Evolutionary conservation across 345 rosid species (phyloP).

Genomic region (Garcia nutans): DNA sequence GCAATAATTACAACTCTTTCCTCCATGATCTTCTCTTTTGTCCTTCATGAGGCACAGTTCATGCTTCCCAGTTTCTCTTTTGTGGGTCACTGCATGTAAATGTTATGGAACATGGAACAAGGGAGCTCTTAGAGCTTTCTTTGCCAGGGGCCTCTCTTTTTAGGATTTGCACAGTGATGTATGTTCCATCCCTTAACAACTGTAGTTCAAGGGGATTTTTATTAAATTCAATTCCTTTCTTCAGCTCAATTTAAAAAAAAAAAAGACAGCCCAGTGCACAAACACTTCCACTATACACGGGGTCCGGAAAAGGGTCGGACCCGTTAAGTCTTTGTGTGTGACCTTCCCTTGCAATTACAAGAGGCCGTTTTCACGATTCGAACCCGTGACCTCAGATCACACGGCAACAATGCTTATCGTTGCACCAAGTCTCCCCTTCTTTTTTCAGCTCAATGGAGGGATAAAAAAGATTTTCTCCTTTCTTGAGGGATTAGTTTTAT

Average conservation of each 20-base stretch:
- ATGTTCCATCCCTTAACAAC: neutral
- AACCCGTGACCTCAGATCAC: no score
- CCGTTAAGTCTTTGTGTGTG: no score
- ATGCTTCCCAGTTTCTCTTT: neutral
- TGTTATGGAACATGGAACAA: no score
- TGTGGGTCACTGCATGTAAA: neutral
- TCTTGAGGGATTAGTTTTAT: neutral
- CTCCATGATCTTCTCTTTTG: neutral
- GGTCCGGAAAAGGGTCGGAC: no score
- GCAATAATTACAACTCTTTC: neutral
- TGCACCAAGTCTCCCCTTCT: no score
- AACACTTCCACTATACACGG: no score
- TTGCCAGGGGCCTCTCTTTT: neutral
- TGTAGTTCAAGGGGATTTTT: neutral
- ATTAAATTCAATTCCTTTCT: neutral
- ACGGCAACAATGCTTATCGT: no score
- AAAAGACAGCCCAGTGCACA: no score
- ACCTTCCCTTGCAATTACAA: no score
- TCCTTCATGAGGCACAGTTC: neutral
- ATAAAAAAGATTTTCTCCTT: neutral
- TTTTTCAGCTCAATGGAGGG: neutral
- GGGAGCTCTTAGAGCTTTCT: neutral
- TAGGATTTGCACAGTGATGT: neutral
- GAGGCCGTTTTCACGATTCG: no score
- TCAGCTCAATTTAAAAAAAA: neutral